Conservation (phyloP, 148 eudicot species). For the Cornus controversa region DNA sequence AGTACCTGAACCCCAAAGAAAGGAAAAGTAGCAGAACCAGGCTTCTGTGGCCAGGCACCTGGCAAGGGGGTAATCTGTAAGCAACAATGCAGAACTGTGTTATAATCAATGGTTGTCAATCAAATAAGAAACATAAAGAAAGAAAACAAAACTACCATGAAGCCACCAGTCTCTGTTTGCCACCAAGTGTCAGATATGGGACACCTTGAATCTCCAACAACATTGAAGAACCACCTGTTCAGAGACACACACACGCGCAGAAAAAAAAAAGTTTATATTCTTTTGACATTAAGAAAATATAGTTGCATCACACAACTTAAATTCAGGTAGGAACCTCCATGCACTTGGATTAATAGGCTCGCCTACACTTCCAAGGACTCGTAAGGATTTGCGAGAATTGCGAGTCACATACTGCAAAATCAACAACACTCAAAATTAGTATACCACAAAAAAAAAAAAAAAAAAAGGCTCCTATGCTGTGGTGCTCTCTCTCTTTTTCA, state of each 20-base stretch:
- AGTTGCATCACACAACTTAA: not conserved
- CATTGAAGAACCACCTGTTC: constrained; percentile 86
- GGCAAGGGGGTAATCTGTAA: constrained; percentile 94
- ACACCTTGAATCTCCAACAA: constrained; percentile 89
- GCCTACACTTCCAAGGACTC: constrained; percentile 97
- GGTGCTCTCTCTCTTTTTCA: not conserved
- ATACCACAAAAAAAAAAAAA: not conserved
- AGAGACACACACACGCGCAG: not conserved
- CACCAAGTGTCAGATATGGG: constrained; percentile 99
- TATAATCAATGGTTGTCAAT: not conserved
- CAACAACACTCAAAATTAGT: constrained; percentile 9
- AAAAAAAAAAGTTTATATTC: not conserved
- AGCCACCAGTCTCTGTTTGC: constrained; percentile 99
- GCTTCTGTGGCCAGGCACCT: constrained; percentile 98
- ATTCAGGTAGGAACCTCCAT: constrained; percentile 67
- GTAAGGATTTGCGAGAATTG: constrained; percentile 91
- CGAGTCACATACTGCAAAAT: constrained; percentile 78
- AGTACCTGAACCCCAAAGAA: constrained; percentile 98
- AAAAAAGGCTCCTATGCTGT: not conserved
- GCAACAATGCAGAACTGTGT: constrained; percentile 8
- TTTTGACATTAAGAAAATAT: not conserved
- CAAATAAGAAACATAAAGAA: not conserved
- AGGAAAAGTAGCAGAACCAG: constrained; percentile 97
- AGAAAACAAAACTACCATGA: constrained; percentile 55
- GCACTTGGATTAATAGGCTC: constrained; percentile 99